Evolutionary conservation across 805 yeast genomes (phyloP).

Genomic region (Myxozyma geophila): DNA sequence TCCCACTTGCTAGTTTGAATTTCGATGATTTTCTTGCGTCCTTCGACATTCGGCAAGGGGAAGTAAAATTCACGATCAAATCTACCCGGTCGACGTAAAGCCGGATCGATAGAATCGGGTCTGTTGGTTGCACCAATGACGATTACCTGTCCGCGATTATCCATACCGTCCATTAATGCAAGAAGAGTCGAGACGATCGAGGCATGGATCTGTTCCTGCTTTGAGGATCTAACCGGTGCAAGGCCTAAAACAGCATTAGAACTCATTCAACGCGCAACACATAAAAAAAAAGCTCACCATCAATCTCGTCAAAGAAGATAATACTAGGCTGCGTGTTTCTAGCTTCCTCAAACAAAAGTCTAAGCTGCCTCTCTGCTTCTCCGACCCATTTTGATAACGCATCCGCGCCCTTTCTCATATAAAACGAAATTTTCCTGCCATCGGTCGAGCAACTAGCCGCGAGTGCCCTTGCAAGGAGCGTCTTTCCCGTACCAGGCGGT

Average conservation of each 20-base stretch:
- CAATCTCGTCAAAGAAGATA: slow-evolving; percentile 96
- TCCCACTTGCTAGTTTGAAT: slow-evolving; percentile 92
- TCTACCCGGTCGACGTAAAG: slow-evolving; percentile 93
- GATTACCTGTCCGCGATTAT: slow-evolving; percentile 95
- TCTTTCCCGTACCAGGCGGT: slow-evolving; percentile 99
- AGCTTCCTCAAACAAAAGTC: slow-evolving; percentile 93
- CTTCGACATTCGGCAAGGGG: slow-evolving; percentile 83
- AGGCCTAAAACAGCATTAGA: slow-evolving; percentile 43
- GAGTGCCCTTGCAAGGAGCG: slow-evolving; percentile 94
- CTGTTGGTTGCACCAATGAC: slow-evolving; percentile 98
- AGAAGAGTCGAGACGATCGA: slow-evolving; percentile 92
- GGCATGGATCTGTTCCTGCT: slow-evolving; percentile 98
- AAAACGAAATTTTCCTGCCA: slow-evolving; percentile 85
- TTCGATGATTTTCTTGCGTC: slow-evolving; percentile 75
- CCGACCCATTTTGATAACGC: slow-evolving; percentile 98
- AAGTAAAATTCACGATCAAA: slow-evolving; percentile 96
- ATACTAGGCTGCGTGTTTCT: slow-evolving; percentile 94
- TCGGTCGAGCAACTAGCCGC: slow-evolving; percentile 93
- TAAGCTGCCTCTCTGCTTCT: slow-evolving; percentile 93
- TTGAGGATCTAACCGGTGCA: slow-evolving; percentile 96
- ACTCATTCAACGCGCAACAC: not conserved
- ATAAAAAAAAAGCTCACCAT: slow-evolving; percentile 56
- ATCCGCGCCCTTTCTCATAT: slow-evolving; percentile 98
- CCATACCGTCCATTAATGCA: slow-evolving; percentile 99
- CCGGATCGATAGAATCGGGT: slow-evolving; percentile 98